phyloP scores from a whole-genome alignment of 78 protist genomes.

The Salpingoeca rosetta region DNA sequence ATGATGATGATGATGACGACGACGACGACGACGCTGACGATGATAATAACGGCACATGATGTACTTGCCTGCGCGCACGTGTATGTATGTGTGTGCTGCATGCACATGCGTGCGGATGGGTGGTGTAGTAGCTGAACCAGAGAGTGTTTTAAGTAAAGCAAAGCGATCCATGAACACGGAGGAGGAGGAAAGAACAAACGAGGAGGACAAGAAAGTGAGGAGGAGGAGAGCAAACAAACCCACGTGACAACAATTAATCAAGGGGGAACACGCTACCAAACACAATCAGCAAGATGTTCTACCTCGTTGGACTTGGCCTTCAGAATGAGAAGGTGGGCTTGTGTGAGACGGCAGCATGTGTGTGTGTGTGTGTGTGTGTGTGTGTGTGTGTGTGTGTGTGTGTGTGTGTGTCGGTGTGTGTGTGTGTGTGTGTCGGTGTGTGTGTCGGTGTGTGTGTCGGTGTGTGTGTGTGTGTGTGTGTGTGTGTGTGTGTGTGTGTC shows the following conservation, averaged over 20 bases:
- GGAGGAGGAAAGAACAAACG: background rate
- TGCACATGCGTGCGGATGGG: no score
- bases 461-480: background rate
- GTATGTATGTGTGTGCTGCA: no score
- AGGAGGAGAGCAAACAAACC: background rate
- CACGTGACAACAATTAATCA: background rate
- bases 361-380: background rate
- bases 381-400: background rate
- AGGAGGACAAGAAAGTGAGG: background rate
- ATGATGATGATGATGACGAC: no score
- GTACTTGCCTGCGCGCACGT: no score
- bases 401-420: background rate
- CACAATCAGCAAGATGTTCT: constrained; percentile 54
- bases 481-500: no score
- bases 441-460: background rate
- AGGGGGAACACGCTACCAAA: background rate
- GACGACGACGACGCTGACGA: no score
- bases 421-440: background rate
- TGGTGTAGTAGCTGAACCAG: no score
- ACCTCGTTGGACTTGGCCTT: constrained; percentile 94
- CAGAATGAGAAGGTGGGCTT: constrained; percentile 67
- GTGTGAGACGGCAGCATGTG: background rate
- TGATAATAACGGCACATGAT: no score
- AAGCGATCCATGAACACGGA: background rate
- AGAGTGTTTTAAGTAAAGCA: no score